A percentile compares a stretch with the other conserved stretches of the same genome.
These are phyloP conservation scores for Haematococcus lacustris DNA, from an alignment of 139 green algal genomes.

Conservation along the genomic window DNA sequence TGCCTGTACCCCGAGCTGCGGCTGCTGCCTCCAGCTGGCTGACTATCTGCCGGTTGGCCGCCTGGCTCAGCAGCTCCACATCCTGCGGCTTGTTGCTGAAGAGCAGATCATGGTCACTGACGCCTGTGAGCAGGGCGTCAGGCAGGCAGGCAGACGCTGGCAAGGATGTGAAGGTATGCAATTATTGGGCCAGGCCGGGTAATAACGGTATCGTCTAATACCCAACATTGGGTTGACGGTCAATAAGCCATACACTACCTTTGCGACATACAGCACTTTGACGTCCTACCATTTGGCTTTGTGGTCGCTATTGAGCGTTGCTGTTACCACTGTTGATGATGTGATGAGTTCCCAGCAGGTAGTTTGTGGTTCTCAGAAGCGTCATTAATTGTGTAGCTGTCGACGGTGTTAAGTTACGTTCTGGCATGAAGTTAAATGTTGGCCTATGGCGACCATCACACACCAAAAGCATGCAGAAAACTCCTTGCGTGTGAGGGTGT, in stretches of 20 bases:
- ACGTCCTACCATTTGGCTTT: background rate
- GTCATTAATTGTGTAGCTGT: background rate
- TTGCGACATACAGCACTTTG: background rate
- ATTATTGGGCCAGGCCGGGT: too few species aligned
- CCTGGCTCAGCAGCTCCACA: constrained; percentile 4
- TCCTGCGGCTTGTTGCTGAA: constrained; percentile 49
- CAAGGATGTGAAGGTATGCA: too few species aligned
- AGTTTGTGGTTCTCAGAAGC: too few species aligned
- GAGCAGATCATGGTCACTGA: constrained; percentile 78
- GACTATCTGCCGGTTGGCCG: constrained; percentile 3
- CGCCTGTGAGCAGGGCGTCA: constrained; percentile 37
- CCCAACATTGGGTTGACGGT: too few species aligned
- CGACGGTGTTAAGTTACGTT: background rate
- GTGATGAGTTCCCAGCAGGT: too few species aligned
- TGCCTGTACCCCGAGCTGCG: too few species aligned
- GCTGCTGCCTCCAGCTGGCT: constrained; percentile 1
- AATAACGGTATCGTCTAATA: too few species aligned
- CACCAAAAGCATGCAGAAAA: background rate
- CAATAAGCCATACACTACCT: background rate
- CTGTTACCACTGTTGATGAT: too few species aligned
- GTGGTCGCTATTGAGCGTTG: background rate
- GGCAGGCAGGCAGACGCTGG: background rate
- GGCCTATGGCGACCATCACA: background rate
- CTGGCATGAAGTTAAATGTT: background rate
- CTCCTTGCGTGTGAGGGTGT: background rate